Base-by-base conservation (phyloP, 192 early-diverging fungal species). In the Backusella luteola region DNA sequence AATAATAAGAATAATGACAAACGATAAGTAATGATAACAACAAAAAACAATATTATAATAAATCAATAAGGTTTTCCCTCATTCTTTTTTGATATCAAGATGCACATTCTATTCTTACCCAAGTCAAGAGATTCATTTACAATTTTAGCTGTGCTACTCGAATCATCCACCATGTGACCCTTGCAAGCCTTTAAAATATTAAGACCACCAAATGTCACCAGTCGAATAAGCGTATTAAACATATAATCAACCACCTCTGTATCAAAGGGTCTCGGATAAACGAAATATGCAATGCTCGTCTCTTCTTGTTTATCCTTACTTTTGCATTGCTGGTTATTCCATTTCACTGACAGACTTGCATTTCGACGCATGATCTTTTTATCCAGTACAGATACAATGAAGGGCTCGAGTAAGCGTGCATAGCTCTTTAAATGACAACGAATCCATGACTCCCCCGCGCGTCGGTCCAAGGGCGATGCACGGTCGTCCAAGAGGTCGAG, bases 401-500 rank as follows among this genome's bases (percentile, higher is more conserved):
- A 81, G 23, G 91, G 91, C 63, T 91, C 87, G 11, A 94, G 66
- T 7, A 93, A 77, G 17, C 90, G 86, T 12, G 76, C 74, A 71
- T 92, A 92, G 15, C 85, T 89, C 36, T 79, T 86, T 5, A 91
- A 81, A 71, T 93, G 88, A 56, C 86, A 89, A 38, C 91, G 84
- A 42, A 94, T 87, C 92, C 92, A 94, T 6, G 84, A 86, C 66
- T 94, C 91, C 34, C 90, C 92, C 15, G 86, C 87, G 34, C 90
- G 83, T 38, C 85, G 83, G 69, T 90, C 81, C 0, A 85, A 77
- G 0, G 88, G 85, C 59, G 84, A 85, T 32, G 84, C 77, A 35
- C 88, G 73, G 11, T 80, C 89, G 34, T 84, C 76, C 42, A 94
- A 81, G 46, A 88, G 83, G 73, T 97, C 96, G 8, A 97, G 78